phyloP scores from a whole-genome alignment of 805 yeast species.

The Wickerhamiella alocasiicola region DNA sequence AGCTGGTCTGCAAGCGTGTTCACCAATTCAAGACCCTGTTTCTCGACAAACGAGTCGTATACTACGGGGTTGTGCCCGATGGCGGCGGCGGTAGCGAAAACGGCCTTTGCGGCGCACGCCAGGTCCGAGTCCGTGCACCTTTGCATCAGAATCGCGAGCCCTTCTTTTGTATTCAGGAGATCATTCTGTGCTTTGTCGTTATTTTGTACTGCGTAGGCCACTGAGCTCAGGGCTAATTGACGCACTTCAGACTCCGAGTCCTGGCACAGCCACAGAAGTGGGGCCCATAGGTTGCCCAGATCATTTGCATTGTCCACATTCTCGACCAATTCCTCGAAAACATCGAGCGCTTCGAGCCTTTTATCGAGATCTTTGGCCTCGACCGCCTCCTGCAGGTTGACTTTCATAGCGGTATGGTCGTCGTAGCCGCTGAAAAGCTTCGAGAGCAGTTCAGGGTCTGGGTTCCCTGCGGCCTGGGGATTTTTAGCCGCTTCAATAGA shows the following conservation, averaged over 20 bases:
- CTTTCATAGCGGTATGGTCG: conserved; percentile 79
- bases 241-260: conserved; percentile 36
- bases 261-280: conserved; percentile 44
- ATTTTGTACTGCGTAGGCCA: conserved; percentile 90
- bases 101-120: conserved; percentile 44
- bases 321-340: conserved; percentile 86
- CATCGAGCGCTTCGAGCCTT: conserved; percentile 69
- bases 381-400: conserved; percentile 49
- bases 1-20: conserved; percentile 1
- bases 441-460: conserved; percentile 67
- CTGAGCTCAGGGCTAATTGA: conserved; percentile 52
- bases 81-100: conserved; percentile 66
- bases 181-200: conserved; percentile 64
- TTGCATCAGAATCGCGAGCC: conserved; percentile 24
- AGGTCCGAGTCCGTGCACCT: conserved; percentile 20
- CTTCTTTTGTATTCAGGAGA: conserved; percentile 29
- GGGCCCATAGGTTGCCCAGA: conserved; percentile 75
- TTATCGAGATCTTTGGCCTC: conserved; percentile 47
- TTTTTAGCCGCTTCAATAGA: conserved; percentile 67
- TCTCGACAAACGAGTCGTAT: conserved; percentile 40
- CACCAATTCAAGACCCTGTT: conserved; percentile 34
- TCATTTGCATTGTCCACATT: conserved; percentile 91
- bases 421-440: conserved; percentile 65
- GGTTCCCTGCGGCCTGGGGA: conserved; percentile 37
- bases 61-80: conserved; percentile 55